Base-by-base conservation (phyloP, 768 basidiomycete genomes). In the Kwoniella europaea region DNA sequence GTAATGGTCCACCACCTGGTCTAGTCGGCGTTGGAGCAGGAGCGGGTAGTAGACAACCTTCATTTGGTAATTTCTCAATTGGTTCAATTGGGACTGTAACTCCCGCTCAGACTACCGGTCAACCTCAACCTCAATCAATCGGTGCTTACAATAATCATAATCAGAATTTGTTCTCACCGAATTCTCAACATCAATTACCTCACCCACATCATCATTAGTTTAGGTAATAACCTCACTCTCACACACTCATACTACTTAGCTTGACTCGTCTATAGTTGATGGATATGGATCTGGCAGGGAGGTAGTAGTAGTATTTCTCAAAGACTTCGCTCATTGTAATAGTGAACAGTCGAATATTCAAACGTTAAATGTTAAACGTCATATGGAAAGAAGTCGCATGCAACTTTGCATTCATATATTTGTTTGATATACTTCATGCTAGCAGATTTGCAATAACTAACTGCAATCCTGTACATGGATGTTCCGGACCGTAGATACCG, bases 111-210 rank as follows among this genome's bases (percentile, higher is more conserved):
- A 53, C 44, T 53, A n/a, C 29, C 1, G 10, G 12, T 52, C 59
- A 15, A 12, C 20, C 18, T 13, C 63, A 15, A n/a, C 6, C 29
- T 16, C 58, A 22, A 16, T 10, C 42, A 16, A 35, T 9, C 1
- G 7, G 7, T 35, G 35, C 35, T 1, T 16, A 20, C 59, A 20
- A 61, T 3, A 16, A n/a, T 61, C 35, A 61, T 27, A 12, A 42
- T 43, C 71, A 72, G 44, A 72, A 65, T 56, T 44, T 72, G 29
- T 72, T 72, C 56, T 72, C 71, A n/a, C 71, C 71, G 16, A 62
- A 58, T 24, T 41, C 20, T 41, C 64, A 67, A 50, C 67, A 54
- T 70, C 65, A 70, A 61, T 69, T 67, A 52, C 72, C 68, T 56
- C 65, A 66, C 61, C 53, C 68, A 24, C 56, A 62, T 59, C 65